Conservation (phyloP, 176 grass and related monocot genomes). For the Musa acuminata region DNA sequence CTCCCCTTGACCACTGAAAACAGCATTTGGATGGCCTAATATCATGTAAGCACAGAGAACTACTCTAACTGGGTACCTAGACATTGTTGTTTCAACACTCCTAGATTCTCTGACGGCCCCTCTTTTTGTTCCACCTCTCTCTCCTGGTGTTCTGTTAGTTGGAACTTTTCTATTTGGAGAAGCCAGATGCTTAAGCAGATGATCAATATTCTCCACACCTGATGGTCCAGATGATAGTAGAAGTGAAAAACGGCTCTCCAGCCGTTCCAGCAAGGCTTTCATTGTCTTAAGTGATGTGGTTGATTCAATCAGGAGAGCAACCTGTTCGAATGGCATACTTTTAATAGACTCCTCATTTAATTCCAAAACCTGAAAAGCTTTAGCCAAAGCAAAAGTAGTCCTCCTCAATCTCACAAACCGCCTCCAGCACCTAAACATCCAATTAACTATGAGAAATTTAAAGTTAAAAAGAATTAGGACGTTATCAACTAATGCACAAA, state of each 20-base stretch:
- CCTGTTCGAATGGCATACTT: conserved; percentile 79
- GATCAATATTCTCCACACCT: conserved; percentile 67
- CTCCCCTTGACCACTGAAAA: conserved; percentile 86
- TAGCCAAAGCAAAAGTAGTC: conserved; percentile 48
- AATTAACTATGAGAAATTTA: conserved; percentile 8
- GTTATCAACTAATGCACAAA: background rate
- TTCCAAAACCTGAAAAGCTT: conserved; percentile 56
- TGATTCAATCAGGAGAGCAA: conserved; percentile 72
- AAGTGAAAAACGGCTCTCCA: conserved; percentile 51
- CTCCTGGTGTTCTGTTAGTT: conserved; percentile 29
- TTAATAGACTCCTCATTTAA: conserved; percentile 71
- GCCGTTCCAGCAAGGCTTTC: conserved; percentile 69
- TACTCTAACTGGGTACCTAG: conserved; percentile 71
- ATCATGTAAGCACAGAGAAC: conserved; percentile 98
- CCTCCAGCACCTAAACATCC: conserved; percentile 61
- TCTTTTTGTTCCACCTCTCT: conserved; percentile 35
- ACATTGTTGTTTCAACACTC: conserved; percentile 33
- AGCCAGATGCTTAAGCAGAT: conserved; percentile 72
- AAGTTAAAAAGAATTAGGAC: background rate
- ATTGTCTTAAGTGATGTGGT: conserved; percentile 41
- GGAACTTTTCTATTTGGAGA: conserved; percentile 56
- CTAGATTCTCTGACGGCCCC: conserved; percentile 10
- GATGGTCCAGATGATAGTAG: conserved; percentile 30
- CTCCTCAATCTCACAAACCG: conserved; percentile 68
- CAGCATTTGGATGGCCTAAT: conserved; percentile 83